Conservation (phyloP, 768 basidiomycete species). For the Gelatoporia subvermispora region DNA sequence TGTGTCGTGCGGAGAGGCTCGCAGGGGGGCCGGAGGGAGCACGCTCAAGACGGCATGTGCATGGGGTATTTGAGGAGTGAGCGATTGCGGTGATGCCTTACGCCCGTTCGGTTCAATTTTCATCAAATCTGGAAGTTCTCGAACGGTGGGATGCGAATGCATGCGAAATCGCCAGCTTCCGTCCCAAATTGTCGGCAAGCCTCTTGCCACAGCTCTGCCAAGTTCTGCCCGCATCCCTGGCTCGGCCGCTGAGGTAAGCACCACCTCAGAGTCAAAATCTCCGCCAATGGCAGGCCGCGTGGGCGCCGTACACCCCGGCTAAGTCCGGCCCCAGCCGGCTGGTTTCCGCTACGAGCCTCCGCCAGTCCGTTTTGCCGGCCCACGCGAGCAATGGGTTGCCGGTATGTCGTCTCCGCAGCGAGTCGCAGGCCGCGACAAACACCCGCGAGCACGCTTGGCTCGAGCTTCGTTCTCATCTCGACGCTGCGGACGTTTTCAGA, state of each 20-base stretch:
- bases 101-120: background rate
- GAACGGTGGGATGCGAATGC: background rate
- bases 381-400: background rate
- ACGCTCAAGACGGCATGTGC: background rate
- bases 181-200: background rate
- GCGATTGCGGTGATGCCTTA: background rate
- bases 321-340: background rate
- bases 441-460: no score
- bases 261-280: background rate
- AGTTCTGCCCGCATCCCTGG: no score
- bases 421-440: no score
- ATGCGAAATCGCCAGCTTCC: background rate
- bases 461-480: no score
- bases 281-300: conserved; percentile 3
- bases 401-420: background rate
- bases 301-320: background rate
- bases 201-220: no score
- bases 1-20: background rate
- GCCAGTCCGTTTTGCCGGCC: background rate
- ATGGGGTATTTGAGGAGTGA: conserved; percentile 5
- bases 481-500: no score
- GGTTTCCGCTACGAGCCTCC: background rate
- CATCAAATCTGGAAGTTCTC: conserved; percentile 5
- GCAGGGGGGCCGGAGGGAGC: background rate
- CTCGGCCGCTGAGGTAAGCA: background rate